A percentile compares a stretch with the other conserved stretches of the same genome.
These are phyloP conservation scores for Aurantiochytrium sp. DNA, from an alignment of 108 stramenopile genomes.

Conservation along the genomic window DNA sequence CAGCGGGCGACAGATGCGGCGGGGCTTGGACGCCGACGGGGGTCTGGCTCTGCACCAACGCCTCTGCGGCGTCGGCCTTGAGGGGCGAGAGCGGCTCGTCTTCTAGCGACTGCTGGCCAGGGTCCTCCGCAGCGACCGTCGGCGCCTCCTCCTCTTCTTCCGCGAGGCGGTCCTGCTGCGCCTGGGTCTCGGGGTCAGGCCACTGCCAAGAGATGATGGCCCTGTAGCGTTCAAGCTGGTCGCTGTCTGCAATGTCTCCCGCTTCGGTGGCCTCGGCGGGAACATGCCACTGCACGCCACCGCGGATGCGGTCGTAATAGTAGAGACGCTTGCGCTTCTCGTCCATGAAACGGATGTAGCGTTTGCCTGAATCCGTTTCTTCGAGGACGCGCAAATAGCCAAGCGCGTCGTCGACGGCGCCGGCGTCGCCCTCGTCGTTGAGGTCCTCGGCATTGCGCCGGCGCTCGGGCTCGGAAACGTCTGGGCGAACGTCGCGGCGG, in stretches of 20 bases:
- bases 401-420: not conserved
- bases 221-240: not conserved
- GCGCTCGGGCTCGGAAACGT: not conserved
- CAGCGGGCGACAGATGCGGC: too few species aligned
- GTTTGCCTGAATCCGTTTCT: not conserved
- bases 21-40: too few species aligned
- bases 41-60: too few species aligned
- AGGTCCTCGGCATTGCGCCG: not conserved
- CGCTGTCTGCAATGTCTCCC: not conserved
- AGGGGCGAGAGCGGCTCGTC: too few species aligned
- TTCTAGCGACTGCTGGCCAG: too few species aligned
- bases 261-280: not conserved
- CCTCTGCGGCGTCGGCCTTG: too few species aligned
- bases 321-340: not conserved
- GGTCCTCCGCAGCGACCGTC: too few species aligned
- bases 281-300: not conserved
- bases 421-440: not conserved
- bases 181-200: not conserved
- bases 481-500: not conserved
- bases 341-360: not conserved
- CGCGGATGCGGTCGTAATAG: not conserved
- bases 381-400: not conserved
- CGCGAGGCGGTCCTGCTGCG: not conserved
- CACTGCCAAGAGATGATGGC: not conserved
- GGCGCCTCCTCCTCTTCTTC: not conserved